Percentiles rank a stretch among this genome's conserved stretches.
Evolutionary conservation across 257 asterid genomes (phyloP).

Genomic region (Solanum chilense): DNA sequence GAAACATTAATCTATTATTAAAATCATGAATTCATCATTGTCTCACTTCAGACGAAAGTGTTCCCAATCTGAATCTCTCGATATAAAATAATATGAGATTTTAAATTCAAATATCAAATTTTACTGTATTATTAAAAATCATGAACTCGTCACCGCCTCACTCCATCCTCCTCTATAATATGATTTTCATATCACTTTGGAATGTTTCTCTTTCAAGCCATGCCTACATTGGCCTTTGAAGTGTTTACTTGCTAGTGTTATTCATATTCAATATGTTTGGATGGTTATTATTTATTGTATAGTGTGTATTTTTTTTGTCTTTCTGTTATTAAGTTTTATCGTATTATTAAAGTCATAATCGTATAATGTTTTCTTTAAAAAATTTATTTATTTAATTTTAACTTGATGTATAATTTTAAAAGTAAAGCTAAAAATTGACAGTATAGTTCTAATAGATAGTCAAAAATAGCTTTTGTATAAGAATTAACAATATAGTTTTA

Average conservation of each 20-base stretch:
- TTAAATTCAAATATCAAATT: no score
- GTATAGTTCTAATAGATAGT: rapidly evolving
- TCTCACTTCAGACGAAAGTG: no score
- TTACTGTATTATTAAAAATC: no score
- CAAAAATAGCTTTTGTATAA: background rate
- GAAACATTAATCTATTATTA: no score
- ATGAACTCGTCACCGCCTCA: no score
- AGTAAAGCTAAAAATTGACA: background rate
- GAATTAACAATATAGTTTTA: background rate
- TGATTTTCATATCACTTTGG: background rate
- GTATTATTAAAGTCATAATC: background rate
- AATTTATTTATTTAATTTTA: background rate
- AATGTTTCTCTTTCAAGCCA: background rate
- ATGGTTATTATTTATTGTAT: background rate
- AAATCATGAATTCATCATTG: no score
- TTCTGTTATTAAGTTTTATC: background rate
- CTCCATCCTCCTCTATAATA: background rate
- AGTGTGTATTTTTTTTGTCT: background rate
- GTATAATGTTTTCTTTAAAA: background rate
- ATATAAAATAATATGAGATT: no score
- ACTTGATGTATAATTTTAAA: no score
- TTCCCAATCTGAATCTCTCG: no score
- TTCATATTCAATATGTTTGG: background rate
- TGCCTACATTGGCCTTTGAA: background rate
- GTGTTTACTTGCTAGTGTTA: background rate